Base-by-base conservation (phyloP, 176 grass and related monocot species). In the Oryza glaberrima region DNA sequence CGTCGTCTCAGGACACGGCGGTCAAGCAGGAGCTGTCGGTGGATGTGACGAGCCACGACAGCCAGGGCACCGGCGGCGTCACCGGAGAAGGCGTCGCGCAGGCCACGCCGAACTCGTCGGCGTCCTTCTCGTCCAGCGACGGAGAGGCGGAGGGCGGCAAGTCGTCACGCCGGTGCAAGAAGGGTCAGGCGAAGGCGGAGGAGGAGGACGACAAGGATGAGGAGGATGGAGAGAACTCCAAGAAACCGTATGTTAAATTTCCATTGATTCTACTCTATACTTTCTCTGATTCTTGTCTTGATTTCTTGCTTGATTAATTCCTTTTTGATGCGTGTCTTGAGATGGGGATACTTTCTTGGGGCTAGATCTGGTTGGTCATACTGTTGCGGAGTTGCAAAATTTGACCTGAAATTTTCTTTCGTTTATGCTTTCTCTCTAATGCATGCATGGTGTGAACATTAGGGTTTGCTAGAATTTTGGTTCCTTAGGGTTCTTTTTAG, bases 101-200 rank as follows among this genome's bases (percentile, higher is more conserved):
- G 73, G 81, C 83, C 70, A 92, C 95, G 9, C 92, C 88, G 4
- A 97, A 97, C 78, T 97, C 95, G 8, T 97, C 92, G 14, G 81
- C 89, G 8, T 92, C 90, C 72, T 88, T 87, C 69, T 97, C 92
- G 66, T 97, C 86, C 11, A 89, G 76, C 49, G 92, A 91, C 83
- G 84, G 86, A 48, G 89, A 88, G 16, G 90, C 86, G 9, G 90
- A 94, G 12, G 94, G 84, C 23, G 94, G 86, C 17, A 86, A 90
- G 54, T 87, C 76, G 65, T 87, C 76, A 4, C 61, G 72, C 17
- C 82, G 85, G 87, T 86, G 88, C 85, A 90, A 88, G 58, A 97
- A 92, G 86, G 85, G 90, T 12, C 85, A 64, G 87, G 77, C 72
- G 17, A 92, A 94, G 90, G 69, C 41, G 25, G 80, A 88, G 67